These are phyloP conservation scores for Blechomonas ayalai DNA, from an alignment of 208 protist species.

Conservation along the genomic window DNA sequence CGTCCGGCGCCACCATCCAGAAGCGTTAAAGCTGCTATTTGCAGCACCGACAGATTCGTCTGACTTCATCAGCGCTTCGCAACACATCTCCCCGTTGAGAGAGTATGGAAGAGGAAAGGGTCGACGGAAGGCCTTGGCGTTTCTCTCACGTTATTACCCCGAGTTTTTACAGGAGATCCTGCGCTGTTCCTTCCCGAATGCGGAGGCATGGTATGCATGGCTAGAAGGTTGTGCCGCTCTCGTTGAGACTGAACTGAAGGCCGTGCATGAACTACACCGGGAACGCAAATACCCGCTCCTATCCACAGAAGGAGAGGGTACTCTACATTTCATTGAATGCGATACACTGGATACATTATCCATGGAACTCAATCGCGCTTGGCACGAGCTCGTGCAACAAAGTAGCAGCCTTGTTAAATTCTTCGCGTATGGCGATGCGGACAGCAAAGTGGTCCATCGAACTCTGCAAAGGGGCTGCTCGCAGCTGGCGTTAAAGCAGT, in stretches of 20 bases:
- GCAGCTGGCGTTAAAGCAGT: no score
- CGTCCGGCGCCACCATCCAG: constrained; percentile 8
- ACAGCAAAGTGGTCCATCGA: constrained; percentile 33
- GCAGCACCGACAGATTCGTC: constrained; percentile 23
- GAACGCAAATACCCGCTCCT: neutral
- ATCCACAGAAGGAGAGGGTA: neutral
- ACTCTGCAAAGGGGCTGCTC: constrained; percentile 22
- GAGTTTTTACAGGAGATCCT: constrained; percentile 37
- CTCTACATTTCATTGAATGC: constrained; percentile 11
- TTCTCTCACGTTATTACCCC: constrained; percentile 32
- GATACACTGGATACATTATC: constrained; percentile 29
- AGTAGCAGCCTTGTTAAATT: constrained; percentile 19
- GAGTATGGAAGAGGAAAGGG: constrained; percentile 44
- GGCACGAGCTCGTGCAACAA: constrained; percentile 15
- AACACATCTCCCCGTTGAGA: constrained; percentile 17
- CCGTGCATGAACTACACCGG: constrained; percentile 14
- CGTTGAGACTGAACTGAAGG: constrained; percentile 22
- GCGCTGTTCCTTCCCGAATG: constrained; percentile 28
- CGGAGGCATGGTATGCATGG: constrained; percentile 31
- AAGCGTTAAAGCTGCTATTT: constrained; percentile 25
- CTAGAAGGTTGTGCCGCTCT: constrained; percentile 21
- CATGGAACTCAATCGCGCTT: constrained; percentile 11
- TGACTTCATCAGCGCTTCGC: constrained; percentile 21
- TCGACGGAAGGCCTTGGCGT: constrained; percentile 28
- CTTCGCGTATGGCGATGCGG: constrained; percentile 49